A percentile compares a stretch with the other conserved stretches of the same genome.
phyloP scores from a whole-genome alignment of 2,329 filamentous ascomycete genomes.

The Magnaporthiopsis rhizophila region DNA sequence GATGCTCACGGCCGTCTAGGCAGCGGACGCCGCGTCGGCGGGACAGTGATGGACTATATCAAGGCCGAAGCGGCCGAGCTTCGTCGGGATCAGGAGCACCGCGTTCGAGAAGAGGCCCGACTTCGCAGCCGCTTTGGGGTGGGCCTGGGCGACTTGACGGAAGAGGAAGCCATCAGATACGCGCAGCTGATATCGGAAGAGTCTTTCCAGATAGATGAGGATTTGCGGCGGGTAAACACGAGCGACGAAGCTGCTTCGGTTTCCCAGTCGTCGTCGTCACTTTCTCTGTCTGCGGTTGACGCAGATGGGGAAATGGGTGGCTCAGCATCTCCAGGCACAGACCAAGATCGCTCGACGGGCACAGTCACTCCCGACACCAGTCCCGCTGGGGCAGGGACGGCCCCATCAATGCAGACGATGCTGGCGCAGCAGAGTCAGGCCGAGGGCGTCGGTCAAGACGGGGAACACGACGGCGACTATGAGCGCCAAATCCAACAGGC shows the following conservation, averaged over 20 bases:
- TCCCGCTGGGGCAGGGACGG: constrained; percentile 26
- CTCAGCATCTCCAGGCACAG: neutral
- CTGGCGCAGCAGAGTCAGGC: constrained; percentile 4
- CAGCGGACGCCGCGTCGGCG: constrained; percentile 46
- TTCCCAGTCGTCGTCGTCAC: constrained; percentile 17
- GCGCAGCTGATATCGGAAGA: constrained; percentile 61
- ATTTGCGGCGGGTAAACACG: constrained; percentile 40
- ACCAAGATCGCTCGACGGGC: constrained; percentile 17
- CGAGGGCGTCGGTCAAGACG: constrained; percentile 19
- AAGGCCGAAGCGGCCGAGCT: constrained; percentile 78
- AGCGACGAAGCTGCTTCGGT: constrained; percentile 4
- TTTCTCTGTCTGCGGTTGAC: constrained; percentile 26
- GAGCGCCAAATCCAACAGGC: constrained; percentile 56
- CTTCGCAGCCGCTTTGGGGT: constrained; percentile 78
- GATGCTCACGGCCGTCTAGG: constrained; percentile 45
- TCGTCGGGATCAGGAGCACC: constrained; percentile 60
- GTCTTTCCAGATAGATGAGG: constrained; percentile 47
- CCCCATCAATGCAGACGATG: constrained; percentile 5
- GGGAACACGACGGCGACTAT: constrained; percentile 41
- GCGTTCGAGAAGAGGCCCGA: constrained; percentile 58
- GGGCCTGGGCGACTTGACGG: constrained; percentile 59
- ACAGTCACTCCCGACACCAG: constrained; percentile 50
- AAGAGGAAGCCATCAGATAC: constrained; percentile 57
- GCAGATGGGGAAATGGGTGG: constrained; percentile 24
- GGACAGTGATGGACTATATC: constrained; percentile 72